Conservation (phyloP, 768 basidiomycete genomes). For the Kwoniella europaea region DNA sequence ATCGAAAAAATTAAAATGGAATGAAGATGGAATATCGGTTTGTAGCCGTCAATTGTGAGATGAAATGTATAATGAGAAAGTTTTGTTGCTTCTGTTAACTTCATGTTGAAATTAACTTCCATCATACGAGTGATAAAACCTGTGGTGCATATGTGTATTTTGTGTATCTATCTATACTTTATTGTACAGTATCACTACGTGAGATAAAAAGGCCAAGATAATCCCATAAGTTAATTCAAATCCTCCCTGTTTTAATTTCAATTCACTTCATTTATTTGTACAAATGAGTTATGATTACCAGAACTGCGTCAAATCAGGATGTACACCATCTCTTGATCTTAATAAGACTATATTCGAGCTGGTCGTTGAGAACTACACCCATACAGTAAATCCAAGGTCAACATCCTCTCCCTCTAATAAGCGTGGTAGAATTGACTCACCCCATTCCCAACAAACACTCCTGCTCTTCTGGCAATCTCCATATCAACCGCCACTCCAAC, state of each 20-base stretch:
- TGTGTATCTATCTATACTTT: no score
- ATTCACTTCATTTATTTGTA: background rate
- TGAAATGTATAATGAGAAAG: no score
- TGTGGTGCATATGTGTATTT: no score
- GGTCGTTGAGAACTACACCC: conserved; percentile 52
- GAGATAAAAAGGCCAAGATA: background rate
- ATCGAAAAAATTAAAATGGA: no score
- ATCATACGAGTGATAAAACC: no score
- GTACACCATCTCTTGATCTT: conserved; percentile 52
- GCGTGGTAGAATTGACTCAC: conserved; percentile 34
- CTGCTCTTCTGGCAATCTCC: conserved; percentile 54
- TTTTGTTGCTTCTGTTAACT: no score
- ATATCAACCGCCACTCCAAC: conserved; percentile 55
- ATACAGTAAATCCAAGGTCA: background rate
- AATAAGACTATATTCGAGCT: conserved; percentile 55
- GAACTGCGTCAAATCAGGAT: conserved; percentile 57
- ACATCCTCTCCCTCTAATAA: background rate
- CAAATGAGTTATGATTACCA: conserved; percentile 39
- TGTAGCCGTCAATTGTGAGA: no score
- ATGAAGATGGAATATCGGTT: no score
- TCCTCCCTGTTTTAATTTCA: no score
- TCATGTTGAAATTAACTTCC: no score
- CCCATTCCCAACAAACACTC: conserved; percentile 58
- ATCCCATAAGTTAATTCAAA: background rate
- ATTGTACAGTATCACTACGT: no score